phyloP scores from a whole-genome alignment of 1,139 yeast species.

The Yamadazyma blattariae region DNA sequence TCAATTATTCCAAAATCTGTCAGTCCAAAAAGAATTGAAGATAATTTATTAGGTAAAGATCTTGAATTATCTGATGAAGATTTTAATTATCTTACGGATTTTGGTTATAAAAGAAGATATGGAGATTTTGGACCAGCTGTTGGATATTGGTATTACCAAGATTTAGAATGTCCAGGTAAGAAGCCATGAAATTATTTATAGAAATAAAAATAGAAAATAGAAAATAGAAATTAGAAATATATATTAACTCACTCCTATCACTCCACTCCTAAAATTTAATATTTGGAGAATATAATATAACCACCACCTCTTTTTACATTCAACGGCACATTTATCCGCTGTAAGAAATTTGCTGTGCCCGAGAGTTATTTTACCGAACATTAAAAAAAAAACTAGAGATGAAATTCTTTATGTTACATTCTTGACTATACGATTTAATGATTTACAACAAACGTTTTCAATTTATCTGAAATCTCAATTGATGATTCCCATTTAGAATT shows the following conservation, averaged over 20 bases:
- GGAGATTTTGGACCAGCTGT: constrained; percentile 9
- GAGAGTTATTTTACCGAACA: too few relatives aligned
- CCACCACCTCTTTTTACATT: too few relatives aligned
- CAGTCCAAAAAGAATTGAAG: constrained; percentile 2
- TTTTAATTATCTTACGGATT: constrained; percentile 3
- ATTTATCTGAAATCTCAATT: background rate
- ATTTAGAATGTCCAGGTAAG: constrained; percentile 23
- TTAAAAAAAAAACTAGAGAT: too few relatives aligned
- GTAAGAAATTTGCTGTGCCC: too few relatives aligned
- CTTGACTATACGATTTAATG: too few relatives aligned
- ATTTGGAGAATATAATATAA: background rate
- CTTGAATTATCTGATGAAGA: background rate
- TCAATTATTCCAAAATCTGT: constrained; percentile 11
- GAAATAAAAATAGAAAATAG: too few relatives aligned
- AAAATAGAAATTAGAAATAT: too few relatives aligned
- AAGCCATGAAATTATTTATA: constrained; percentile 1
- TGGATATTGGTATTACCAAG: constrained; percentile 23
- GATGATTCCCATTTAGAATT: constrained; percentile 1
- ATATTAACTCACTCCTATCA: too few relatives aligned
- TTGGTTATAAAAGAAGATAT: constrained; percentile 17
- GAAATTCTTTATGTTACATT: too few relatives aligned
- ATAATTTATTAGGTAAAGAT: constrained; percentile 1
- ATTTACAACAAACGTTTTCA: background rate
- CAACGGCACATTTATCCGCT: too few relatives aligned
- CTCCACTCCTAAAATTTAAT: too few relatives aligned